Percentiles rank a stretch among this genome's conserved stretches.
Conservation (phyloP, 225 moss, liverwort and hornwort genomes). For the Ulota crispa region DNA sequence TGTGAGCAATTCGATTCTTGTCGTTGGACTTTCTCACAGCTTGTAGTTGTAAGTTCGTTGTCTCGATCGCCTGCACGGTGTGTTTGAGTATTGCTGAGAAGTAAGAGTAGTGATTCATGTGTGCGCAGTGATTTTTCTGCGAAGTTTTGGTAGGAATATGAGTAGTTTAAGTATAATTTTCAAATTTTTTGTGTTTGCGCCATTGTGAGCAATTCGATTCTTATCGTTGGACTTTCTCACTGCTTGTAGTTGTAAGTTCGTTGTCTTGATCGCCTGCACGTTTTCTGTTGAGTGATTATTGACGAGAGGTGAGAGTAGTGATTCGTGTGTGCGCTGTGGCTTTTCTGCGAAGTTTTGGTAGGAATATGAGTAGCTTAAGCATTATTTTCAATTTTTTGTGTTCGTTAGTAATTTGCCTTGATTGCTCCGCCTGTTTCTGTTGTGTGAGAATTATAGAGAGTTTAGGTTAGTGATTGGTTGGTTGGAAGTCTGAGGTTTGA, state of each 20-base stretch:
- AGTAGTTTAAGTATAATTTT: neutral
- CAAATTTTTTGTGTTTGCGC: neutral
- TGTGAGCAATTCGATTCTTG: neutral
- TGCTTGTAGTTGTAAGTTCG: neutral
- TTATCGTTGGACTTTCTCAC: neutral
- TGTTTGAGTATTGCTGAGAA: neutral
- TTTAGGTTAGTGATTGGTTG: too few relatives aligned
- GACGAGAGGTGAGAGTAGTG: neutral
- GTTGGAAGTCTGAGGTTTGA: neutral
- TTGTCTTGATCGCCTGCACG: neutral
- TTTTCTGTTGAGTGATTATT: neutral
- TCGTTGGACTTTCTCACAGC: neutral
- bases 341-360: neutral
- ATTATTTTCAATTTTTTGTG: neutral
- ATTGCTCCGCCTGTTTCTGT: neutral
- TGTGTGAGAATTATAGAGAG: neutral
- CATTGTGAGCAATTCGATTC: constrained; percentile 8
- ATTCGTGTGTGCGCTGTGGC: neutral
- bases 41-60: neutral
- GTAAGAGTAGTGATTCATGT: neutral
- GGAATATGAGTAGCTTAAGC: neutral
- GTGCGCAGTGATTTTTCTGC: neutral
- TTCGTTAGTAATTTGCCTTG: neutral
- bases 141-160: neutral
- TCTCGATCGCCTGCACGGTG: neutral